Conservation (phyloP, 768 basidiomycete species). For the Favolaschia claudopus region DNA sequence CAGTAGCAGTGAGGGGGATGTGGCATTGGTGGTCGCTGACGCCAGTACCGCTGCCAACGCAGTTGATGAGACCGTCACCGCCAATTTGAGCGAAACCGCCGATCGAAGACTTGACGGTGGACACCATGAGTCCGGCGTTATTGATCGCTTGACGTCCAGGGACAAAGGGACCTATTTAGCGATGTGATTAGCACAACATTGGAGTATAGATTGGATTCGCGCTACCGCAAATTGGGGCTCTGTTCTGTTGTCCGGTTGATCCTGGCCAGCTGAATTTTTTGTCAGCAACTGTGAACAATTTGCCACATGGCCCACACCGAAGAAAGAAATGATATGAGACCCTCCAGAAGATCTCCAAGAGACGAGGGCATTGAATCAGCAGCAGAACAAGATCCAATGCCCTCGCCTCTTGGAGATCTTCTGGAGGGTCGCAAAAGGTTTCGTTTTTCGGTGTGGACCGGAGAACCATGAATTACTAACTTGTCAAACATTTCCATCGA, state of each 20-base stretch:
- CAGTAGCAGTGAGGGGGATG: conserved; percentile 31
- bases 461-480: background rate
- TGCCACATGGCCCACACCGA: no score
- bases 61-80: conserved; percentile 38
- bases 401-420: no score
- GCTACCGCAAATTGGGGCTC: background rate
- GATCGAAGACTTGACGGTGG: conserved; percentile 28
- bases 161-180: conserved; percentile 41
- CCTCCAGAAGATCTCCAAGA: no score
- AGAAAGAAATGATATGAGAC: no score
- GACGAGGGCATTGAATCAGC: no score
- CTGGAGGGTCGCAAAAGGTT: no score
- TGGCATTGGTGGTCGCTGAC: conserved; percentile 16
- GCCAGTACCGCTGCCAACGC: conserved; percentile 22
- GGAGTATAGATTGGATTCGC: background rate
- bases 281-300: no score
- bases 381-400: no score
- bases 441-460: no score
- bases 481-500: conserved; percentile 36
- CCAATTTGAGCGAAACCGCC: conserved; percentile 31
- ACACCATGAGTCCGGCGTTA: conserved; percentile 28
- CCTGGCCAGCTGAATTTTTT: conserved; percentile 28
- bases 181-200: conserved; percentile 22
- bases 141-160: conserved; percentile 32
- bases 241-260: conserved; percentile 32